These are phyloP conservation scores for Boletus smithii DNA, from an alignment of 1,284 basidiomycete genomes.

Conservation along the genomic window DNA sequence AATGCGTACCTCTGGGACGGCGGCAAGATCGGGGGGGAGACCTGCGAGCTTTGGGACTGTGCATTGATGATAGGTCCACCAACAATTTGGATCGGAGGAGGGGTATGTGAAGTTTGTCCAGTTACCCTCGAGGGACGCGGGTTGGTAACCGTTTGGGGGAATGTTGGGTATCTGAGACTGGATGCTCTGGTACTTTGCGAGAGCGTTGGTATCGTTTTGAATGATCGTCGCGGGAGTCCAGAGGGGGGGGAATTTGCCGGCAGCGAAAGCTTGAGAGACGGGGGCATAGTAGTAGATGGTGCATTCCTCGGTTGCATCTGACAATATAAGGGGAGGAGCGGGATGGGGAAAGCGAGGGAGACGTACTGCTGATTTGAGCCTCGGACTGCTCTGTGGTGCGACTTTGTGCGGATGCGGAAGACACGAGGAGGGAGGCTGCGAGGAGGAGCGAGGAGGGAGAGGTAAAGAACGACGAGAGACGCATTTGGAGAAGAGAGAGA, in stretches of 20 bases:
- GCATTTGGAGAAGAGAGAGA: slow-evolving; percentile 14
- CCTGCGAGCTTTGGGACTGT: slow-evolving; percentile 47
- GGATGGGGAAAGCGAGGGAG: not conserved
- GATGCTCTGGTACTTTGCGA: slow-evolving; percentile 38
- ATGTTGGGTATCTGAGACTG: slow-evolving; percentile 35
- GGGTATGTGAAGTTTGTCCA: slow-evolving; percentile 34
- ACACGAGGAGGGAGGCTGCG: slow-evolving; percentile 4
- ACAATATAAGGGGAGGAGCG: no score
- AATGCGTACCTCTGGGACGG: slow-evolving; percentile 54
- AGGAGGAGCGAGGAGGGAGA: no score
- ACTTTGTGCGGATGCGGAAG: slow-evolving; percentile 20
- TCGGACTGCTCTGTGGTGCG: slow-evolving; percentile 37
- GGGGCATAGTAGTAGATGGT: slow-evolving; percentile 41
- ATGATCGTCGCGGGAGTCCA: slow-evolving; percentile 47
- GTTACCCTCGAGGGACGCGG: slow-evolving; percentile 32
- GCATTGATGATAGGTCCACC: slow-evolving; percentile 62
- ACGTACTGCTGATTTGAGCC: slow-evolving; percentile 34
- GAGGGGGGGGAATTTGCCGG: slow-evolving; percentile 40
- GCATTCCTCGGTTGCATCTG: slow-evolving; percentile 41
- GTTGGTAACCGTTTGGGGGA: slow-evolving; percentile 35
- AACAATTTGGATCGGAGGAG: slow-evolving; percentile 45
- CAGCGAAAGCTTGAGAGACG: slow-evolving; percentile 37
- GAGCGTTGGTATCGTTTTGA: slow-evolving; percentile 44
- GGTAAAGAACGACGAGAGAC: slow-evolving; percentile 22
- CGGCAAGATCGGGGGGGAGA: slow-evolving; percentile 51